phyloP scores from a whole-genome alignment of 2,329 filamentous ascomycete species.

The Aspergillus luchuensis region DNA sequence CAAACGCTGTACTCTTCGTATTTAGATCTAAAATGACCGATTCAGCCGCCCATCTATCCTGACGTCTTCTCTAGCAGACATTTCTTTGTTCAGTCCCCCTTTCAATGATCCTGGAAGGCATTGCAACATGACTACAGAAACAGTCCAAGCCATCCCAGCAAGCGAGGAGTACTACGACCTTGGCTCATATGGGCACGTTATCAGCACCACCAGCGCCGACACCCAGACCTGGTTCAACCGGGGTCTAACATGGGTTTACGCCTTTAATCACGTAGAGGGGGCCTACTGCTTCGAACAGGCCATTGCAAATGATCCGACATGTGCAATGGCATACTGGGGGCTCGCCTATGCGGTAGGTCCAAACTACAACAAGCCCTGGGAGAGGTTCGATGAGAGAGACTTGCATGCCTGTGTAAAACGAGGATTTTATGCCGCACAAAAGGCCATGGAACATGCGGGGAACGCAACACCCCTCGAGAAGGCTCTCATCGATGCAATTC shows the following conservation, averaged over 20 bases:
- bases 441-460: slow-evolving; percentile 45
- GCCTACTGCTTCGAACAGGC: slow-evolving; percentile 52
- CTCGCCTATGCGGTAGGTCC: slow-evolving; percentile 53
- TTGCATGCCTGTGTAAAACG: slow-evolving; percentile 45
- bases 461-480: slow-evolving; percentile 55
- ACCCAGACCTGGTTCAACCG: slow-evolving; percentile 71
- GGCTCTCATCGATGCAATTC: slow-evolving; percentile 64
- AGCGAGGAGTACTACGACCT: slow-evolving; percentile 54
- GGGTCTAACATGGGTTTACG: slow-evolving; percentile 72
- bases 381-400: slow-evolving; percentile 49
- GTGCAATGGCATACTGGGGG: slow-evolving; percentile 54
- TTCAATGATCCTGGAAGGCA: too few relatives aligned
- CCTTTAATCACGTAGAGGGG: slow-evolving; percentile 75
- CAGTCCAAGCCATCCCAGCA: slow-evolving; percentile 19
- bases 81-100: too few relatives aligned
- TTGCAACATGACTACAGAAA: neutral
- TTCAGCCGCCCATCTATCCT: too few relatives aligned
- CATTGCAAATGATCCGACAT: slow-evolving; percentile 44
- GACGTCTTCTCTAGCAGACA: too few relatives aligned
- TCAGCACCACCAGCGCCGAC: slow-evolving; percentile 55
- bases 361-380: slow-evolving; percentile 58
- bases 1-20: too few relatives aligned
- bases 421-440: slow-evolving; percentile 47
- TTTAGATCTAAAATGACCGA: too few relatives aligned
- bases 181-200: slow-evolving; percentile 57